phyloP scores from a whole-genome alignment of 371 early-diverging fungal species.

The Syncephalastrum monosporum region DNA sequence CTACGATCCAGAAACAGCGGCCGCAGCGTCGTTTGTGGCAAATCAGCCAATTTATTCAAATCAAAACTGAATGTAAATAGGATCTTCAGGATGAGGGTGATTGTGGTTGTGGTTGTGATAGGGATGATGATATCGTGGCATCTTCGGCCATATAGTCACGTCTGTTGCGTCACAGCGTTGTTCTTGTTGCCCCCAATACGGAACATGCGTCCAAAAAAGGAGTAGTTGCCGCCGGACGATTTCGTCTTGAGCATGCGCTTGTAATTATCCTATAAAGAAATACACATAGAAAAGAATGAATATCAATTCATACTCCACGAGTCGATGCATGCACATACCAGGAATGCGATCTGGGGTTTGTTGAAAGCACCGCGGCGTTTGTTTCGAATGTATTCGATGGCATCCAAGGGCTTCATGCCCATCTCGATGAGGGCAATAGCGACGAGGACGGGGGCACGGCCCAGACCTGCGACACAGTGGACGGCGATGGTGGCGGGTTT shows the following conservation, averaged over 20 bases:
- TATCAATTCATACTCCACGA: not conserved
- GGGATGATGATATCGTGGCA: no score
- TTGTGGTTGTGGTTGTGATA: not conserved
- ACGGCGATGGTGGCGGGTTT: constrained; percentile 71
- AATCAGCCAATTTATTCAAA: not conserved
- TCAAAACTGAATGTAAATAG: no score
- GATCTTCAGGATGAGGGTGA: no score
- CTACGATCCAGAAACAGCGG: constrained; percentile 5
- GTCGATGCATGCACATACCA: constrained; percentile 38
- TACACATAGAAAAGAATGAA: not conserved
- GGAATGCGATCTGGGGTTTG: constrained; percentile 76
- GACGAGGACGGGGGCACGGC: constrained; percentile 70
- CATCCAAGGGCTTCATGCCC: constrained; percentile 79
- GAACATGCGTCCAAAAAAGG: constrained; percentile 42
- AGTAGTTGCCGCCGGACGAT: constrained; percentile 32
- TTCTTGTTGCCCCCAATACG: constrained; percentile 24
- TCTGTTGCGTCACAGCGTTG: constrained; percentile 15
- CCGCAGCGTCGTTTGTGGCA: constrained; percentile 1
- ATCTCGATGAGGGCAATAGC: constrained; percentile 82
- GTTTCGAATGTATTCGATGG: constrained; percentile 72
- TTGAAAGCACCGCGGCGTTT: constrained; percentile 84
- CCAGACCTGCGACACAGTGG: constrained; percentile 87
- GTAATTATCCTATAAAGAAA: constrained; percentile 32
- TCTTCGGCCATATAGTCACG: constrained; percentile 16
- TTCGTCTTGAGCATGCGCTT: constrained; percentile 38